Conservation (phyloP, 148 eudicot species). For the Oxyria digyna region DNA sequence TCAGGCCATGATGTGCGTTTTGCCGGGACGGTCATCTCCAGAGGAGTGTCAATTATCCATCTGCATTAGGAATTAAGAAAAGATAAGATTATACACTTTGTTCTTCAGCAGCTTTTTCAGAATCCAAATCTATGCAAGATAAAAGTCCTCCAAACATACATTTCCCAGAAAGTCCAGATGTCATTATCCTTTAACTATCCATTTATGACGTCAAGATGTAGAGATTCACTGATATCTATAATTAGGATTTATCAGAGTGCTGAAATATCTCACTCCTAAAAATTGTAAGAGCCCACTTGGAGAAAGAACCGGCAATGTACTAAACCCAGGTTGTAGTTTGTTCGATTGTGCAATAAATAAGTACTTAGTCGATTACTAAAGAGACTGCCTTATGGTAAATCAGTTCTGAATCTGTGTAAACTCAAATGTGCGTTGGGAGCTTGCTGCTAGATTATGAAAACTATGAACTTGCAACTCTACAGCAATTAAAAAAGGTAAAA, state of each 20-base stretch:
- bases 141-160: background rate
- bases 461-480: background rate
- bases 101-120: background rate
- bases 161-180: background rate
- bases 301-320: background rate
- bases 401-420: too few species aligned
- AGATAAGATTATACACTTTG: background rate
- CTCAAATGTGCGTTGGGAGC: too few species aligned
- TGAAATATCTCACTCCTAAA: background rate
- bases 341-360: background rate
- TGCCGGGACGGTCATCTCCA: conserved; percentile 90
- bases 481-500: background rate
- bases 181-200: background rate
- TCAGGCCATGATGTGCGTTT: conserved; percentile 98
- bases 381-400: background rate
- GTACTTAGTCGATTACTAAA: background rate
- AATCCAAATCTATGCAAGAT: background rate
- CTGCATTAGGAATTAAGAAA: conserved; percentile 34
- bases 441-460: too few species aligned
- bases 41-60: conserved; percentile 81
- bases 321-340: background rate
- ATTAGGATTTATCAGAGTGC: background rate
- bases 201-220: background rate
- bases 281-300: background rate
- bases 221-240: background rate